Evolutionary conservation across 805 yeast genomes (phyloP), one percentile per base, ranked within the genome.

Genomic region (Kodamaea restingae): DNA sequence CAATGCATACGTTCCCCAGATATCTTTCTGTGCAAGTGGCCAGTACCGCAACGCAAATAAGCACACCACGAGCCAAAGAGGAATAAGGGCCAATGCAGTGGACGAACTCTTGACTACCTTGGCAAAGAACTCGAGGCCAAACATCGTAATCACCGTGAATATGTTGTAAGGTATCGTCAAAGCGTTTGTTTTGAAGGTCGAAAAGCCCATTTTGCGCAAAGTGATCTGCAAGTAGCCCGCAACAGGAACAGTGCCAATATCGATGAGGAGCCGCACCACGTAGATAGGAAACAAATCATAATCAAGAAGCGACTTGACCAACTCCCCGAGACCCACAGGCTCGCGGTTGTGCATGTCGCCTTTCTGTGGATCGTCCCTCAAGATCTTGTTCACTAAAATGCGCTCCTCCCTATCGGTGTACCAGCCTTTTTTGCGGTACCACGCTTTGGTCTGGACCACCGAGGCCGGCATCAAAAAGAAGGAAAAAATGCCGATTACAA

Each of bases 111-210:
- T 52, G 32, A 56, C 27, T 14, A 45, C 20, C 17, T 55, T 61
- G 0, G 65, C 52, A 10, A 55, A n/a, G 43, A 48, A 59, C 7
- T 55, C 49, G 15, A 47, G 40, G 2, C 38, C 30, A 11, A 60
- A 15, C 55, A 60, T 49, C 11, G 52, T 36, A 15, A 46, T 35
- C 3, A 55, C 44, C 29, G 48, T 47, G 10, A 50, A 27, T 15
- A 67, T 55, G 37, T 63, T 63, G 37, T 63, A 63, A 1, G 84
- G 84, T 40, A 80, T 77, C 4, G 76, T 58, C 35, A 79, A 56
- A 26, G 76, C 60, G 46, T 76, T 78, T 18, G 78, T 71, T 32
- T 70, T 59, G 51, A 77, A 72, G 0, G 81, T 74, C 22, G 64
- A 51, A 55, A 76, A 80, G 0, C 82, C 83, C 46, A 78, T 46